Evolutionary conservation across 768 basidiomycete genomes (phyloP).

Genomic region (Pleurotus giganteus): DNA sequence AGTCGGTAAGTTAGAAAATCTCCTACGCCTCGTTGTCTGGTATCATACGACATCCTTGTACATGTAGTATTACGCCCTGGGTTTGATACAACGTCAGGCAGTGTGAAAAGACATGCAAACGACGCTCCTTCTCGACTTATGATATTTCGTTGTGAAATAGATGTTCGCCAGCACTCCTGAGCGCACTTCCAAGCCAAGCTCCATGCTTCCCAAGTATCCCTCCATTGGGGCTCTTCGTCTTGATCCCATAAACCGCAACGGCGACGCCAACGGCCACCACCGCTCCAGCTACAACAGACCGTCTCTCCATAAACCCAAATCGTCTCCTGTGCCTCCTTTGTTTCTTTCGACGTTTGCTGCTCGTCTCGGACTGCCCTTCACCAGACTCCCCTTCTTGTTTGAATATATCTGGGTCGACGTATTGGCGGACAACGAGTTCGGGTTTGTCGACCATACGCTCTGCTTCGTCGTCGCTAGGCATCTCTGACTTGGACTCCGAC

Average conservation of each 20-base stretch:
- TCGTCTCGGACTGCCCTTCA: slow-evolving; percentile 17
- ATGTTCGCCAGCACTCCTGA: slow-evolving; percentile 16
- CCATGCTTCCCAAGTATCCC: slow-evolving; percentile 14
- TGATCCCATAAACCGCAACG: slow-evolving; percentile 55
- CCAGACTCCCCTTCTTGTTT: slow-evolving; percentile 17
- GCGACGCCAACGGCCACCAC: slow-evolving; percentile 71
- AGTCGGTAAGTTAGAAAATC: no score
- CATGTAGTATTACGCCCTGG: no score
- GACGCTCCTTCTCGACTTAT: no score
- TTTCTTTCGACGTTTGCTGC: slow-evolving; percentile 20
- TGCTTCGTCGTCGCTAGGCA: slow-evolving; percentile 53
- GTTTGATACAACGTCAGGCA: no score
- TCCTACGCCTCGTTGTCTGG: no score
- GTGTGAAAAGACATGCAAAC: no score
- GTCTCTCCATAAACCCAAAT: slow-evolving; percentile 28
- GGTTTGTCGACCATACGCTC: slow-evolving; percentile 58
- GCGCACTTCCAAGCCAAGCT: slow-evolving; percentile 26
- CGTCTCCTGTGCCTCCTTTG: slow-evolving; percentile 16
- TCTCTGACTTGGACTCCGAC: slow-evolving; percentile 44
- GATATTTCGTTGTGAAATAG: background rate
- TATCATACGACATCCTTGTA: no score
- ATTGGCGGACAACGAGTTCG: slow-evolving; percentile 56
- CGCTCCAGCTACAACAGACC: slow-evolving; percentile 59
- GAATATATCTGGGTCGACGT: slow-evolving; percentile 31
- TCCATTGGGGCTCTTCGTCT: slow-evolving; percentile 20